A percentile compares a stretch with the other conserved stretches of the same genome.
These are phyloP conservation scores for Backusella tarrabulga DNA, from an alignment of 192 early-diverging fungal genomes.

Conservation along the genomic window DNA sequence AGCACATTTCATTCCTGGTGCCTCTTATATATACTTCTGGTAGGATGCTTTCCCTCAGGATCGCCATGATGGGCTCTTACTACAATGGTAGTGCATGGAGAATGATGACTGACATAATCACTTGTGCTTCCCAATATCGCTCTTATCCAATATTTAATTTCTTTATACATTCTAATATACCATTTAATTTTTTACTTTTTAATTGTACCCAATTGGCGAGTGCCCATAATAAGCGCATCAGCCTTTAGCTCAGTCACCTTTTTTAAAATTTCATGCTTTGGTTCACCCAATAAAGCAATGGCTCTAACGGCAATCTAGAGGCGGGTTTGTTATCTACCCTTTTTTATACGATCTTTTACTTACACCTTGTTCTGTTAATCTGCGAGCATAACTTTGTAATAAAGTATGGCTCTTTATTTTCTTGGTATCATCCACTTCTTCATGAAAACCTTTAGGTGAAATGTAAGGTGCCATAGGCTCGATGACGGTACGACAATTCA, in stretches of 20 bases:
- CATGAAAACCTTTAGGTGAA: constrained; percentile 19
- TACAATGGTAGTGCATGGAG: constrained; percentile 38
- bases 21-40: neutral
- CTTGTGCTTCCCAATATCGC: constrained; percentile 51
- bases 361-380: constrained; percentile 17
- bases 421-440: constrained; percentile 19
- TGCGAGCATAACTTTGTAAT: constrained; percentile 14
- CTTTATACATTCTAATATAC: neutral
- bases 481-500: constrained; percentile 19
- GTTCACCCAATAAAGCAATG: constrained; percentile 59
- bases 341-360: neutral
- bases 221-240: constrained; percentile 59
- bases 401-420: constrained; percentile 21
- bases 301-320: constrained; percentile 39
- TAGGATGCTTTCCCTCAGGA: constrained; percentile 5
- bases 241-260: constrained; percentile 54
- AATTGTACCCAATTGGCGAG: constrained; percentile 52
- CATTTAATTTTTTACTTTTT: constrained; percentile 30
- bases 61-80: constrained; percentile 14
- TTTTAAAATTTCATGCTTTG: constrained; percentile 55
- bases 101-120: constrained; percentile 42
- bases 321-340: neutral
- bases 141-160: constrained; percentile 5
- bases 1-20: neutral
- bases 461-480: constrained; percentile 24